These are phyloP conservation scores for Chlorella sorokiniana DNA, from an alignment of 139 green algal genomes.

Conservation along the genomic window DNA sequence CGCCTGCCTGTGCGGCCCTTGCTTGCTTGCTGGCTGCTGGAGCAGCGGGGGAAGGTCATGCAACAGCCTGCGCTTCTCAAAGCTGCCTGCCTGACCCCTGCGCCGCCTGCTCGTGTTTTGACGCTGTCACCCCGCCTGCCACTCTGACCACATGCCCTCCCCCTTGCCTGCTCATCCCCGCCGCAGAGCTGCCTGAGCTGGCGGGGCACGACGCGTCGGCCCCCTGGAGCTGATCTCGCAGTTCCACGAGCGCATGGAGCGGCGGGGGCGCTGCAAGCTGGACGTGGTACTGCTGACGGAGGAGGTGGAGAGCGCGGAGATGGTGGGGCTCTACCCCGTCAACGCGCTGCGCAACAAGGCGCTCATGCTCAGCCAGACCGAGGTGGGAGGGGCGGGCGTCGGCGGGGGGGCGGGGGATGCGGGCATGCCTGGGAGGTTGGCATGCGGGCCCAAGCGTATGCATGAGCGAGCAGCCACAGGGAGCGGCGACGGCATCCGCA, in stretches of 20 bases:
- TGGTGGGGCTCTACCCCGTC: constrained; percentile 45
- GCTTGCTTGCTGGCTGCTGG: neutral
- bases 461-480: too few relatives aligned
- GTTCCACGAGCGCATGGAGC: constrained; percentile 39
- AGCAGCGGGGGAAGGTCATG: too few relatives aligned
- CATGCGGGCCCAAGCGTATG: too few relatives aligned
- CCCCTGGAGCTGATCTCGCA: constrained; percentile 21
- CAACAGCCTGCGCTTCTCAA: too few relatives aligned
- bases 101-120: neutral
- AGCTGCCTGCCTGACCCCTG: neutral
- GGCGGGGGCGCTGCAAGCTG: constrained; percentile 39
- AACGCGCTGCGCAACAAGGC: constrained; percentile 52
- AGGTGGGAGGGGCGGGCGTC: constrained; percentile 1
- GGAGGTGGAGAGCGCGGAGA: constrained; percentile 26
- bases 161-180: neutral
- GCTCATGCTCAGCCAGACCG: constrained; percentile 36
- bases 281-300: constrained; percentile 39
- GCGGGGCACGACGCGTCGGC: neutral
- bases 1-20: neutral
- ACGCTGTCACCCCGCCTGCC: neutral
- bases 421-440: too few relatives aligned
- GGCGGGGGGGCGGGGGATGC: neutral
- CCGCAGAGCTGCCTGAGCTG: constrained; percentile 12
- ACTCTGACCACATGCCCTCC: neutral
- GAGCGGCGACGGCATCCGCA: too few relatives aligned